These are phyloP conservation scores for Ilyonectria sp. DNA, from an alignment of 2,329 filamentous ascomycete genomes.

Conservation along the genomic window DNA sequence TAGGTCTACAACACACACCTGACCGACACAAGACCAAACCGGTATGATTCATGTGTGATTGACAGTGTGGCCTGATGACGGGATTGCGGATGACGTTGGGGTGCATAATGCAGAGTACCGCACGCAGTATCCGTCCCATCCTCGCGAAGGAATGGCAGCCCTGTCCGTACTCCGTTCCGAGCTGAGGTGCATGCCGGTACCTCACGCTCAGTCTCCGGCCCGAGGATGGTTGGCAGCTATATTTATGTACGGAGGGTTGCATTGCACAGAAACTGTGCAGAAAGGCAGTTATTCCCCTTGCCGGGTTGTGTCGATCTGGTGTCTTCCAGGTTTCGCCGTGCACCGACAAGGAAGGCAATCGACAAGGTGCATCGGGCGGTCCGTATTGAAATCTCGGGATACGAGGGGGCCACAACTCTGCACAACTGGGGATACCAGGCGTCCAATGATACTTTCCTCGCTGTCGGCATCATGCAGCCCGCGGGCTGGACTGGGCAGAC, in stretches of 20 bases:
- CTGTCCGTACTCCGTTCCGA: background rate
- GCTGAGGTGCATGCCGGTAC: slow-evolving; percentile 19
- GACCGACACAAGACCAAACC: background rate
- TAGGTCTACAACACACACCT: background rate
- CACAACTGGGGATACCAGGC: slow-evolving; percentile 4
- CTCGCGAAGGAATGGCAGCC: background rate
- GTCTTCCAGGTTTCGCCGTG: background rate
- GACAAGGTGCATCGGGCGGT: slow-evolving; percentile 8
- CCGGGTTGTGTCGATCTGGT: slow-evolving; percentile 16
- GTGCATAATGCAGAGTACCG: background rate
- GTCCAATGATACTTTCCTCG: slow-evolving; percentile 2
- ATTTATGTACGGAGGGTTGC: slow-evolving; percentile 14
- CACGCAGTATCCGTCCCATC: background rate
- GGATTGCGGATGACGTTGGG: background rate
- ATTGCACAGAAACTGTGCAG: slow-evolving; percentile 2
- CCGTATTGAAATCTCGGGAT: slow-evolving; percentile 14
- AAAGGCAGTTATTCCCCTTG: slow-evolving; percentile 7
- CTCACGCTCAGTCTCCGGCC: slow-evolving; percentile 29
- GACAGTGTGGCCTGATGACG: background rate
- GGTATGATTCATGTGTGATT: background rate
- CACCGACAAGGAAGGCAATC: background rate
- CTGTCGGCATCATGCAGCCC: background rate
- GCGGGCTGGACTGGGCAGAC: background rate
- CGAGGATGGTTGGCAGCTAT: background rate
- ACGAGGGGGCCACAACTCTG: slow-evolving; percentile 12